Base-by-base conservation (phyloP, 2,329 filamentous ascomycete species). In the Stemphylium beticola region DNA sequence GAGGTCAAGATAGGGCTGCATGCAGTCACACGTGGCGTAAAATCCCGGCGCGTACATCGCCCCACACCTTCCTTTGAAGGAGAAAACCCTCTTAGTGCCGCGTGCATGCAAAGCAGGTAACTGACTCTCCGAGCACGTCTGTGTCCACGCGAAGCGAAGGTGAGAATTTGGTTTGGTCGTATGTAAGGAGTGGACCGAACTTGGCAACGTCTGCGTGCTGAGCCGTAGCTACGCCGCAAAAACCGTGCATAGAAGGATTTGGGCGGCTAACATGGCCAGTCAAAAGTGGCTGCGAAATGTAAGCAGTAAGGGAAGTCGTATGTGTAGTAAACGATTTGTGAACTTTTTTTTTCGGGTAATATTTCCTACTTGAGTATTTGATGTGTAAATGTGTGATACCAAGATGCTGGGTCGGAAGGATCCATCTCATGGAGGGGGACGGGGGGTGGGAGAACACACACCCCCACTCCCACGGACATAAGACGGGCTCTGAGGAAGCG, bases 1-100 rank as follows among this genome's bases (percentile, higher is more conserved):
- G 15, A 42, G 24, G 10, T 39, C 18, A n/a, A 39, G 34, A 46
- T 46, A 51, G 49, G 49, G 34, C 41, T 46, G 49, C 49, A 51
- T 39, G 38, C 24, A 20, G 31, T 32, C 17, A 45, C 40, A 39
- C 26, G 49, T 33, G 34, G 41, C 49, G 41, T 38, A 36, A 40
- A 41, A 26, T 20, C 20, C 47, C 47, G 38, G n/a, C 29, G 20
- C 11, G 18, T 38, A 4, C 10, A 24, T 47, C 20, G n/a, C 9
- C 18, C 41, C 26, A 24, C 22, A 17, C 14, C 26, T 14, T 26
- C n/a, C 24, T 24, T 33, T 18, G 14, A 42, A 22, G 17, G 17
- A 32, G 11, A 39, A 7, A 24, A 31, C 6, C 22, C 12, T 32
- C n/a, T 17, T 45, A 29, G 26, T 45, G 15, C 33, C 37, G 43